Percentiles rank a stretch among this genome's conserved stretches.
Evolutionary conservation across 148 eudicot genomes (phyloP).

Genomic region (Simmondsia chinensis): DNA sequence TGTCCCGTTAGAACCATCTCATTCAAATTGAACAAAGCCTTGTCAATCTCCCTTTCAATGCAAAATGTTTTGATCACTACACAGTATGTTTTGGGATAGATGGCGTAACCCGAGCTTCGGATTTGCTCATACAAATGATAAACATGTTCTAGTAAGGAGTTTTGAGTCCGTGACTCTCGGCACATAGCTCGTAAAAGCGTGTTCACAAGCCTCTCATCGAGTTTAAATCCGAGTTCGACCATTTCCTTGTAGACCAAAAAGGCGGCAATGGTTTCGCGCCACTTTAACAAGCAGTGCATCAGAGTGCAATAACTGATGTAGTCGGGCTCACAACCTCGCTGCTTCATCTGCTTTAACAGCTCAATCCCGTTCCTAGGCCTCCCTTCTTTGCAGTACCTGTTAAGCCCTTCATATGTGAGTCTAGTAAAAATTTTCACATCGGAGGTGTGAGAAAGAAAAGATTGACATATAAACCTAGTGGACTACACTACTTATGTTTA

Average conservation of each 20-base stretch:
- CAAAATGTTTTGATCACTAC: constrained; percentile 66
- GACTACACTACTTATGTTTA: too few relatives aligned
- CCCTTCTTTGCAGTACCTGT: constrained; percentile 84
- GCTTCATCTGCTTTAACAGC: constrained; percentile 56
- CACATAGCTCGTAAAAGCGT: constrained; percentile 61
- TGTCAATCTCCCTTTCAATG: constrained; percentile 31
- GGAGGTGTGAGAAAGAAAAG: too few relatives aligned
- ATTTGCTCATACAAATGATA: constrained; percentile 43
- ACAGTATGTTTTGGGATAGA: constrained; percentile 31
- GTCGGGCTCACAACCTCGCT: constrained; percentile 55
- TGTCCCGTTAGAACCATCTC: constrained; percentile 46
- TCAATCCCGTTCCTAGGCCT: constrained; percentile 60
- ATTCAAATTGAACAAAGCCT: constrained; percentile 29
- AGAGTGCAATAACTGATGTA: constrained; percentile 61
- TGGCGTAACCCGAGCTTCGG: constrained; percentile 20
- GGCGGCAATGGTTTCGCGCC: constrained; percentile 46
- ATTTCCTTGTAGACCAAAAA: constrained; percentile 46
- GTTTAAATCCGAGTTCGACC: constrained; percentile 38
- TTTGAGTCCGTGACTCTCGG: constrained; percentile 41
- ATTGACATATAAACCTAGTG: too few relatives aligned
- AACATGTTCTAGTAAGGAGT: constrained; percentile 23
- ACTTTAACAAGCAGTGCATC: constrained; percentile 72
- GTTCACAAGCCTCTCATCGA: constrained; percentile 78
- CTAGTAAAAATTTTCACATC: too few relatives aligned
- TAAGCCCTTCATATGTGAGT: too few relatives aligned